Evolutionary conservation across 352 stramenopile species (phyloP), one percentile per base, ranked within the genome.

Genomic region (Globisporangium canariense): DNA sequence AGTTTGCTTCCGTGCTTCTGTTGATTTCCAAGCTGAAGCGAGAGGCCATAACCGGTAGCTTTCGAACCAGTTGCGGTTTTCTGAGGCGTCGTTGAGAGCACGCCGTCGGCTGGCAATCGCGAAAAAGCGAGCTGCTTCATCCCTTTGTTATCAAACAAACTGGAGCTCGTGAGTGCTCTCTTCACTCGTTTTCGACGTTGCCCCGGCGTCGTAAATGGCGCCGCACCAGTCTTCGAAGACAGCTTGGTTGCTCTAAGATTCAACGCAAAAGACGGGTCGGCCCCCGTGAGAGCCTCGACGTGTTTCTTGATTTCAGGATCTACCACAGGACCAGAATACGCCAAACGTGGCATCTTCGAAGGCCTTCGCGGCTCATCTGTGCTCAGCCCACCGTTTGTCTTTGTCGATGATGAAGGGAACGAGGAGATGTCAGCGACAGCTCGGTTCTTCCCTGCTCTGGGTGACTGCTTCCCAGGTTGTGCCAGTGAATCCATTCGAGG

Each of bases 1-100:
- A 93, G 49, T 50, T 85, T 83, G 64, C 79, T 93, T 34, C 62
- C 43, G n/a, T 32, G 25, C 6, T 59, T 46, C 25, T 53, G 46
- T 7, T 59, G 41, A 30, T 13, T 43, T 20, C 45, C 46, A 4
- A 64, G 28, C 9, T 66, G 50, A 3, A 66, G 11, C 8, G 50
- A 60, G 6, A 54, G 18, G 7, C 52, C 41, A 18, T 46, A 7
- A 8, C 20, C 16, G 32, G 14, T 55, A 58, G 54, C 3, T 53
- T 50, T 59, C 6, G 38, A 47, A 6, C 60, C 40, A 30, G 11
- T 16, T 4, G 41, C 2, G 16, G 25, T 38, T 47, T 64, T 65
- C 13, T 65, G 64, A 14, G 49, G 25, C 14, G 13, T 65, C 14
- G 38, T 14, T 9, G 50, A 22, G 3, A 58, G 40, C 36, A 32